Percentiles rank a stretch among this genome's conserved stretches.
These are phyloP conservation scores for Striga asiatica DNA, from an alignment of 257 asterid genomes.

Conservation along the genomic window DNA sequence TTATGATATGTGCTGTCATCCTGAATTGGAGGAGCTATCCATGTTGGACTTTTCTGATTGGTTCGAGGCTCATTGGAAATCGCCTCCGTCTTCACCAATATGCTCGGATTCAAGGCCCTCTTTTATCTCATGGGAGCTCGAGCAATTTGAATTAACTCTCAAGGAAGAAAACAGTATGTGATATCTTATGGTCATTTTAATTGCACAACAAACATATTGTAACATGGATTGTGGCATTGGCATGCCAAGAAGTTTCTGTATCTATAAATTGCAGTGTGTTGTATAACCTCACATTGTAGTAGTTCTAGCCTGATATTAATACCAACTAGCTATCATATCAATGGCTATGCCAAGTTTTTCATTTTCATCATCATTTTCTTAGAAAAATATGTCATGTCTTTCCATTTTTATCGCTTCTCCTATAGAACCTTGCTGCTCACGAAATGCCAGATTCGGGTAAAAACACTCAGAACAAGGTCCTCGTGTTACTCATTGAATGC, in stretches of 20 bases:
- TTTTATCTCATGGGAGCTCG: constrained; percentile 23
- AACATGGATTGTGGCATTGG: too few species aligned
- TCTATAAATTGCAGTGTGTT: not conserved
- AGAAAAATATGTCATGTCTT: not conserved
- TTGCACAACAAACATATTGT: too few species aligned
- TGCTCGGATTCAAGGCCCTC: constrained; percentile 5
- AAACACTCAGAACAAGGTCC: not conserved
- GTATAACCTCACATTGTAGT: too few species aligned
- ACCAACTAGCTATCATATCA: not conserved
- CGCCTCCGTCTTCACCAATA: constrained; percentile 44
- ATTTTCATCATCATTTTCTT: not conserved
- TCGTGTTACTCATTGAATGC: too few species aligned
- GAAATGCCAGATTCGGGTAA: not conserved
- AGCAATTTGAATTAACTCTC: constrained; percentile 21
- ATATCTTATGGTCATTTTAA: not conserved
- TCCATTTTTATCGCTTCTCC: not conserved
- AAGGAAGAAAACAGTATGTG: constrained; percentile 18
- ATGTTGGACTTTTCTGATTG: constrained; percentile 28
- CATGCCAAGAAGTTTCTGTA: not conserved
- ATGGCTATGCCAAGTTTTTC: not conserved
- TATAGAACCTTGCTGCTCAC: not conserved
- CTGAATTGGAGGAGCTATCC: constrained; percentile 29
- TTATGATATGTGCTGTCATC: not conserved
- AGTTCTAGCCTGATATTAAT: too few species aligned
- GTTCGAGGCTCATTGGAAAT: constrained; percentile 23